A percentile compares a stretch with the other conserved stretches of the same genome.
Conservation (phyloP, 169 alveolate genomes). For the Eimeria tenella region DNA sequence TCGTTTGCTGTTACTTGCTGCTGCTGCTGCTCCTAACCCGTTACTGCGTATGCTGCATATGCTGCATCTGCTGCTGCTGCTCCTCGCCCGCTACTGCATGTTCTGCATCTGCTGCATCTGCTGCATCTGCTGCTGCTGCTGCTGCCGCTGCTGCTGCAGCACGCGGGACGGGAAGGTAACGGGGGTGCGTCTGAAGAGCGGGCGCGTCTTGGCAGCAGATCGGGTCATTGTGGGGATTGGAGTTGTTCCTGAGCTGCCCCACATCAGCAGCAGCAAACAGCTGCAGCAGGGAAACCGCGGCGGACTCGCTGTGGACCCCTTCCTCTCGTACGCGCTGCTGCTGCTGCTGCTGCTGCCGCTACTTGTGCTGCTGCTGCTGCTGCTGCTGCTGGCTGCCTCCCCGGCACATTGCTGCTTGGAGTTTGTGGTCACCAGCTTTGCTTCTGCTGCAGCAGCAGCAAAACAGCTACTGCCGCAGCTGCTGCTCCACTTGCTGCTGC, state of each 20-base stretch:
- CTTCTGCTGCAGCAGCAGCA: neutral
- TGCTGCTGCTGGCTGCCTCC: neutral
- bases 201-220: constrained; percentile 77
- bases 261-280: constrained; percentile 2
- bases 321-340: constrained; percentile 7
- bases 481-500: too few species aligned
- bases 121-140: neutral
- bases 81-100: too few species aligned
- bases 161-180: constrained; percentile 37
- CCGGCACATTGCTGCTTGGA: neutral
- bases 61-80: too few species aligned
- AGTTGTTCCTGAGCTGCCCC: constrained; percentile 56
- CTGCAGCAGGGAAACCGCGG: neutral
- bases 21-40: neutral
- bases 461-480: neutral
- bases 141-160: constrained; percentile 8
- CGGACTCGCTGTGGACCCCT: neutral
- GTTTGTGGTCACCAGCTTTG: neutral
- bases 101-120: neutral
- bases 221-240: constrained; percentile 78
- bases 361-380: neutral
- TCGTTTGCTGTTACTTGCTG: neutral
- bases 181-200: constrained; percentile 77
- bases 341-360: neutral
- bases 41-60: too few species aligned